Percentiles rank a stretch among this genome's conserved stretches.
Evolutionary conservation across 306 rosid species (phyloP).

Genomic region (Chamaecrista fasciculata): DNA sequence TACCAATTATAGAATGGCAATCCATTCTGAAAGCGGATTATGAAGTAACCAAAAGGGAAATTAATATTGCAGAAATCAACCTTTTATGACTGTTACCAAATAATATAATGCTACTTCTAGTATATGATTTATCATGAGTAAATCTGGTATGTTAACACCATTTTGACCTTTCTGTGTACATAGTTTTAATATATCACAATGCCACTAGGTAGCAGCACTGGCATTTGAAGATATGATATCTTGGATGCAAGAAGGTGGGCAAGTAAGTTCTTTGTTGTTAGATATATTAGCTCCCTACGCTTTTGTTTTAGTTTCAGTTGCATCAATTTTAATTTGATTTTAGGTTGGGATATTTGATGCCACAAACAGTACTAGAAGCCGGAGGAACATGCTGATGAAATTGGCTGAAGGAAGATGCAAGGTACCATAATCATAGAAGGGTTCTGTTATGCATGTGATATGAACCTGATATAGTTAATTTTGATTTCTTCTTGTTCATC

Average conservation of each 20-base stretch:
- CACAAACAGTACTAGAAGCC: conserved; percentile 76
- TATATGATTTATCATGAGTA: conserved; percentile 27
- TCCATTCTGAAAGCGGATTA: conserved; percentile 16
- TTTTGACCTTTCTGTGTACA: conserved; percentile 61
- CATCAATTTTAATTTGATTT: conserved; percentile 26
- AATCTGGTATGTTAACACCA: conserved; percentile 56
- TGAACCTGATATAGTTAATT: conserved; percentile 20
- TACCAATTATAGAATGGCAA: neutral
- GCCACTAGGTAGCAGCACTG: conserved; percentile 99
- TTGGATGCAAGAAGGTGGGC: conserved; percentile 99
- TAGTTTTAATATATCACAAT: conserved; percentile 92
- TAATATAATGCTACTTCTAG: conserved; percentile 14
- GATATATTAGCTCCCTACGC: conserved; percentile 26
- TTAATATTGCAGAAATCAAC: neutral
- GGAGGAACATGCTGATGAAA: conserved; percentile 97
- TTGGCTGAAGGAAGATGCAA: conserved; percentile 99
- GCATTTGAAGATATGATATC: conserved; percentile 99
- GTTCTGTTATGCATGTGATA: conserved; percentile 22
- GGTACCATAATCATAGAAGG: conserved; percentile 45
- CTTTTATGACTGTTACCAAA: conserved; percentile 10
- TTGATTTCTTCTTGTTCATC: conserved; percentile 23
- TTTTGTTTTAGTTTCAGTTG: conserved; percentile 19
- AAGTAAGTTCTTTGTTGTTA: conserved; percentile 53
- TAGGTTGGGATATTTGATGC: conserved; percentile 99
- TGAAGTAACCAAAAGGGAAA: conserved; percentile 8